These are phyloP conservation scores for Annulohypoxylon bovei DNA, from an alignment of 495 filamentous ascomycete species.

Conservation along the genomic window DNA sequence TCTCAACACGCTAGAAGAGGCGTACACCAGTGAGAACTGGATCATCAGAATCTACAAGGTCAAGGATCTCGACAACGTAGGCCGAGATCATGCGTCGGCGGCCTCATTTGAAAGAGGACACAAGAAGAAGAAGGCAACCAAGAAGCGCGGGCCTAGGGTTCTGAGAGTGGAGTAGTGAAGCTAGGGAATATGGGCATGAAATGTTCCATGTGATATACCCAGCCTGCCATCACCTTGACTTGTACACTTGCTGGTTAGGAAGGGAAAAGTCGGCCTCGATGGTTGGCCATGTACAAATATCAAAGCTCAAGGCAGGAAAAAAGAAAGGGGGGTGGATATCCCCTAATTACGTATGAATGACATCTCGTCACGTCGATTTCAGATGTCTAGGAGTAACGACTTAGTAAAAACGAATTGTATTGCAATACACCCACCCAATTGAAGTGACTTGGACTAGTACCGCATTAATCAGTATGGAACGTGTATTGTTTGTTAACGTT, in stretches of 20 bases:
- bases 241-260: constrained; percentile 9
- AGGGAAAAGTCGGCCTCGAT: constrained; percentile 11
- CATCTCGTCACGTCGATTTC: neutral
- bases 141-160: constrained; percentile 80
- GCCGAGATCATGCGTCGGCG: constrained; percentile 85
- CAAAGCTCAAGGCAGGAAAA: constrained; percentile 18
- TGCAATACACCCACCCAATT: neutral
- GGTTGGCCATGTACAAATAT: constrained; percentile 31
- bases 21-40: constrained; percentile 99
- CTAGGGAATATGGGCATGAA: neutral
- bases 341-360: neutral
- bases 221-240: constrained; percentile 3
- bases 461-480: no score
- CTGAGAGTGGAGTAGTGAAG: constrained; percentile 80
- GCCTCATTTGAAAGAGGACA: constrained; percentile 89
- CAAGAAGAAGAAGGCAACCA: constrained; percentile 89
- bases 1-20: constrained; percentile 91
- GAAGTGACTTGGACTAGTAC: neutral
- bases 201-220: neutral
- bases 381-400: neutral
- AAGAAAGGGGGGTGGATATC: constrained; percentile 6
- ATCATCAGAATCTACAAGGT: constrained; percentile 99
- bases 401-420: neutral
- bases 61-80: constrained; percentile 96
- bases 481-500: no score